phyloP scores from a whole-genome alignment of 257 asterid genomes.

The Capsicum chinense region DNA sequence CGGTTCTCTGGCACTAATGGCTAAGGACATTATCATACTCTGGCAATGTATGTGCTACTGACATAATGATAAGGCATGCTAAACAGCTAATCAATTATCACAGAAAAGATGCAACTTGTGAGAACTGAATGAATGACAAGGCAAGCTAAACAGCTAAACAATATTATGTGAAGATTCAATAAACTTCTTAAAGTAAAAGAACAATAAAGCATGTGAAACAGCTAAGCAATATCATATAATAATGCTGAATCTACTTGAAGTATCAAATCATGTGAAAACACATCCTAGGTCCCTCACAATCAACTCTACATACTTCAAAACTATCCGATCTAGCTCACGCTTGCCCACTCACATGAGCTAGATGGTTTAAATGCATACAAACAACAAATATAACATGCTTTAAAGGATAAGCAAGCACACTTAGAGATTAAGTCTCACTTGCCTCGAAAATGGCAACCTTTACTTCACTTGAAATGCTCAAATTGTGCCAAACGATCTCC shows the following conservation, averaged over 20 bases:
- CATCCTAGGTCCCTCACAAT: not conserved
- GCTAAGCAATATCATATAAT: not conserved
- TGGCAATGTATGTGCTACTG: not conserved
- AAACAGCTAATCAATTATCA: not conserved
- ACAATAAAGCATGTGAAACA: not conserved
- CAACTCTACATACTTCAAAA: not conserved
- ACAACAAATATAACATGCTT: not conserved
- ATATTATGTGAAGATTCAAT: too few species aligned
- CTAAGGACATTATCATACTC: constrained; percentile 3
- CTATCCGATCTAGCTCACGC: not conserved
- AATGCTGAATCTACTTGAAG: not conserved
- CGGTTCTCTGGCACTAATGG: not conserved
- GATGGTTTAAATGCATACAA: not conserved
- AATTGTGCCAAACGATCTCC: not conserved
- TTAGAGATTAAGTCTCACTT: not conserved
- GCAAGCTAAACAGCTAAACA: not conserved
- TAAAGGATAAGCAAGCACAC: not conserved
- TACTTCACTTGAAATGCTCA: constrained; percentile 16
- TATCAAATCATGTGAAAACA: not conserved
- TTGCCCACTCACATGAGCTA: not conserved
- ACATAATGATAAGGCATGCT: not conserved
- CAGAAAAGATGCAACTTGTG: not conserved
- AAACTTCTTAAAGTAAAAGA: too few species aligned
- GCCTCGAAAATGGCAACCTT: not conserved
- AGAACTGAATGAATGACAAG: not conserved